Evolutionary conservation across 2,329 filamentous ascomycete genomes (phyloP), one percentile per base, ranked within the genome.

Genomic region (Fusarium ambrosium): DNA sequence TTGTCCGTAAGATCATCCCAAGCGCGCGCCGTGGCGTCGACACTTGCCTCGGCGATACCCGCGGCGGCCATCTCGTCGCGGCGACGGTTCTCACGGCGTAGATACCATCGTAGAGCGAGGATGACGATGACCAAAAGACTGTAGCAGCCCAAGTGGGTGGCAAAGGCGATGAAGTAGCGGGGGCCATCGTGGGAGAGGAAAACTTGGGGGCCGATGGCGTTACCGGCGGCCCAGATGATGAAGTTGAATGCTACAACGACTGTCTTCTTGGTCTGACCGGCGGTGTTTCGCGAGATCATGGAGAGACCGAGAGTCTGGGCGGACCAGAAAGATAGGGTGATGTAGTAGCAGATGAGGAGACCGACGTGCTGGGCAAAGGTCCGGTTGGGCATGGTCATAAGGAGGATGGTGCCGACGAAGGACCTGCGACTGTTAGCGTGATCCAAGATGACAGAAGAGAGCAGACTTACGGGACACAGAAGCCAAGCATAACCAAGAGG

Each of bases 301-400:
- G 90, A 92, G 77, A 94, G 87, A 18, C 88, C 85, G 16, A 94
- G 84, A 4, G 91, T 92, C 78, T 92, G 89, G 0, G 92, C 92
- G 0, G 92, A 91, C 92, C 92, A 94, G 87, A 95, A 95, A 16
- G 91, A 93, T 24, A 94, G 87, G 0, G 91, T 92, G 74, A 94
- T 92, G 83, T 94, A 95, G 86, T 95, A 95, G 79, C 87, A 89
- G 78, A 94, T 89, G 20, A 95, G 84, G 2, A 95, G 86, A 18
- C 93, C 93, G 43, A 91, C 86, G 81, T 92, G 88, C 41, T 90
- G 91, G 10, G 87, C 81, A 39, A 86, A 85, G 51, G 85, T 89
- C 8, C 86, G 85, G 74, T 92, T 91, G 24, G 88, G 81, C 9
- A 95, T 87, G 0, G 90, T 92, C 88, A 95, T 92, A 64, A 94